phyloP scores from a whole-genome alignment of 805 yeast genomes.

The Suhomyces canberraensis region DNA sequence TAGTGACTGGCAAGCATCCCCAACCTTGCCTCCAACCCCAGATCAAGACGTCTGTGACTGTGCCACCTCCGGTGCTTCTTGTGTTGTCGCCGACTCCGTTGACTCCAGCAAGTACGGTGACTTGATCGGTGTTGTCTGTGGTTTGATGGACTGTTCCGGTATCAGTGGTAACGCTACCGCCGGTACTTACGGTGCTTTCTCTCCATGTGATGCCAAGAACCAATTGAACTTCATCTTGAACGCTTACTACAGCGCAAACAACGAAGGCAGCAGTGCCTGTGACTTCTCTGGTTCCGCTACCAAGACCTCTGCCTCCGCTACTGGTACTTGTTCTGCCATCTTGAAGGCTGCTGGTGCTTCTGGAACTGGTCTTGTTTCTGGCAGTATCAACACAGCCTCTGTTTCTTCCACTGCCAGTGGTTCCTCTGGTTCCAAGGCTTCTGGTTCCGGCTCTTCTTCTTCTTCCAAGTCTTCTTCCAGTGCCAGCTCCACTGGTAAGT shows the following conservation, averaged over 20 bases:
- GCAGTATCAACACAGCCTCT: slow-evolving; percentile 30
- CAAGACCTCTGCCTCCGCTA: slow-evolving; percentile 46
- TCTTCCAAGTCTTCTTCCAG: slow-evolving; percentile 10
- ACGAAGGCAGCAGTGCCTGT: slow-evolving; percentile 28
- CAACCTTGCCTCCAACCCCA: slow-evolving; percentile 44
- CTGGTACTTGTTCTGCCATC: slow-evolving; percentile 53
- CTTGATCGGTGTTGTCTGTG: slow-evolving; percentile 35
- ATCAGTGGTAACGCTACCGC: slow-evolving; percentile 35
- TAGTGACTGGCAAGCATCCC: slow-evolving; percentile 36
- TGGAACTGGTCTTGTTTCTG: slow-evolving; percentile 59
- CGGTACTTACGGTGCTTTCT: slow-evolving; percentile 42
- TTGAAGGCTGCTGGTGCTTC: slow-evolving; percentile 64
- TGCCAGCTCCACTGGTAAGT: slow-evolving; percentile 18
- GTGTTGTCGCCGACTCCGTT: slow-evolving; percentile 33
- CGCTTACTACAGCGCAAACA: slow-evolving; percentile 34
- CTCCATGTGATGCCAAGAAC: slow-evolving; percentile 34
- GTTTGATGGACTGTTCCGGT: slow-evolving; percentile 33
- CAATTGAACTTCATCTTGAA: slow-evolving; percentile 38
- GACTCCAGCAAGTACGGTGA: slow-evolving; percentile 30
- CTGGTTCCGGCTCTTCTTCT: slow-evolving; percentile 11
- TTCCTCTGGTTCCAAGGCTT: slow-evolving; percentile 19
- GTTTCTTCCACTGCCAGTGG: slow-evolving; percentile 23
- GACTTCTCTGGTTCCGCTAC: slow-evolving; percentile 39
- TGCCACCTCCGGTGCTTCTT: slow-evolving; percentile 29
- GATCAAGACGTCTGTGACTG: slow-evolving; percentile 36